Percentiles rank a stretch among this genome's conserved stretches.
Evolutionary conservation across 1,139 yeast genomes (phyloP).

Genomic region (Saccharomycopsis phalli): DNA sequence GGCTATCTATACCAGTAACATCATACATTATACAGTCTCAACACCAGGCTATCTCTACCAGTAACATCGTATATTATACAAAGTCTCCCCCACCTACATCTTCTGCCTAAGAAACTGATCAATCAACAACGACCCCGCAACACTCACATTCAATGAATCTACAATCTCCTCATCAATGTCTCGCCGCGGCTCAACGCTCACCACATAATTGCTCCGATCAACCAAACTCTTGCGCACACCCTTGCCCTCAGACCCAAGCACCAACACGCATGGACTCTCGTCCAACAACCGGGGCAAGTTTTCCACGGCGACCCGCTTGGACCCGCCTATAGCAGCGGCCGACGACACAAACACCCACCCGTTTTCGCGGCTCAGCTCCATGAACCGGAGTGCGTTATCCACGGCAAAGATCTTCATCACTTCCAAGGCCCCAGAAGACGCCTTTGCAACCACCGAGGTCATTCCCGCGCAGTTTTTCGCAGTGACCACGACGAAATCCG

Average conservation of each 20-base stretch:
- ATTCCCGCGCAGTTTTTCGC: constrained; percentile 64
- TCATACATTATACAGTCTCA: too few species aligned
- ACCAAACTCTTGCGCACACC: constrained; percentile 67
- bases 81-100: too few species aligned
- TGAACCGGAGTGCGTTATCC: constrained; percentile 50
- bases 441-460: constrained; percentile 70
- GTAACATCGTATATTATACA: too few species aligned
- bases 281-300: constrained; percentile 36
- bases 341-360: constrained; percentile 78
- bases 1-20: too few species aligned
- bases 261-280: constrained; percentile 54
- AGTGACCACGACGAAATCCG: constrained; percentile 68
- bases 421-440: constrained; percentile 87
- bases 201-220: constrained; percentile 56
- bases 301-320: constrained; percentile 33
- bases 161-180: constrained; percentile 34
- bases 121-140: constrained; percentile 68
- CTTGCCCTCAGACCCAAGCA: constrained; percentile 77
- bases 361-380: constrained; percentile 43
- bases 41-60: too few species aligned
- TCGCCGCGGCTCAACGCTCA: constrained; percentile 35
- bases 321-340: constrained; percentile 28
- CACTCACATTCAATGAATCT: constrained; percentile 84
- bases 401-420: constrained; percentile 53
- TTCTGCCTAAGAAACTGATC: constrained; percentile 38